Evolutionary conservation across 139 green algal species (phyloP), one percentile per base, ranked within the genome.

Genomic region (Micractinium conductrix): DNA sequence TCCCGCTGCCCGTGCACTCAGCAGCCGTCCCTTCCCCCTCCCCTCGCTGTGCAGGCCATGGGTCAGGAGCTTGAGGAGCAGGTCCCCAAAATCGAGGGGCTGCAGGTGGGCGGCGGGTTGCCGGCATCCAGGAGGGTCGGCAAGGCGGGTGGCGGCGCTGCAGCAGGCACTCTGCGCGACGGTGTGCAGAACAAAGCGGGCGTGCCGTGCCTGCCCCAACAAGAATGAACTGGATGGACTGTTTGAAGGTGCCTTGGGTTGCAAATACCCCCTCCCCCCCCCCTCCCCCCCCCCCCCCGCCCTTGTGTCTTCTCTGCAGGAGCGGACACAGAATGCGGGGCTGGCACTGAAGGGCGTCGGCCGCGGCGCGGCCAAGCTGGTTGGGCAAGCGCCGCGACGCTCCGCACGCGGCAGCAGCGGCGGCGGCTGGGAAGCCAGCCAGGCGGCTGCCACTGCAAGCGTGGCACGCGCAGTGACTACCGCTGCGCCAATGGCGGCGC

Each of bases 61-160:
- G 67, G 79, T 4, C 40, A 67, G 6, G 84, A 88, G 76, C 69
- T 88, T 30, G 62, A 50, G 21, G 55, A 81, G 44, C 84, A 88
- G 40, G 43, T 4, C 2, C 74, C 73, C 7, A 45, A 84, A 42
- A 16, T 88, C 30, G 74, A 84, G 0, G 42, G 19, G 8, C 78
- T 88, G n/a, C n/a, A n/a, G n/a, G n/a, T n/a, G n/a, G n/a, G n/a
- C n/a, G n/a, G n/a, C n/a, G n/a, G n/a, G n/a, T n/a, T n/a, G n/a
- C n/a, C n/a, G n/a, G n/a, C n/a, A n/a, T n/a, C n/a, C n/a, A n/a
- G n/a, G n/a, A n/a, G n/a, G n/a, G n/a, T n/a, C n/a, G n/a, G n/a
- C n/a, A n/a, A n/a, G n/a, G n/a, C n/a, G n/a, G n/a, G n/a, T n/a
- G n/a, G n/a, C n/a, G n/a, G n/a, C n/a, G n/a, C n/a, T n/a, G n/a